Percentiles rank a stretch among this genome's conserved stretches.
Evolutionary conservation across 352 stramenopile species (phyloP).

Genomic region (Aphanomyces astaci): DNA sequence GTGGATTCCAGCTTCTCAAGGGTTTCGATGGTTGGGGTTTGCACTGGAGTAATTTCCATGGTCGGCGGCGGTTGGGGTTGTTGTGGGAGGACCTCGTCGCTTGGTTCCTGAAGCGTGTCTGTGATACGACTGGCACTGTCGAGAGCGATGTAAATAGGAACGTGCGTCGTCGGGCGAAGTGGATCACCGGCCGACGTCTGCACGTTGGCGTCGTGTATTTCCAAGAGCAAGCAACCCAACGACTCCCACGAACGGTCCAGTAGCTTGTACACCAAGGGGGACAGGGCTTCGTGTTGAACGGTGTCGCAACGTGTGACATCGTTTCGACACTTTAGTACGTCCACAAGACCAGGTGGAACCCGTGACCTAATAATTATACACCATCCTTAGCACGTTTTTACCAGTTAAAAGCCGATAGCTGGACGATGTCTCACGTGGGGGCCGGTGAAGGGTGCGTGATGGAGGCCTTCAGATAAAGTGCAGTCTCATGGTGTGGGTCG

Average conservation of each 20-base stretch:
- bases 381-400: too few species aligned
- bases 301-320: neutral
- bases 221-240: constrained; percentile 1
- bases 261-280: neutral
- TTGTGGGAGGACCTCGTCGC: neutral
- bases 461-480: neutral
- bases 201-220: constrained; percentile 16
- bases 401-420: neutral
- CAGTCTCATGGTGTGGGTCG: neutral
- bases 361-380: neutral
- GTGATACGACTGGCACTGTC: neutral
- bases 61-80: neutral
- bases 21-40: neutral
- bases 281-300: neutral
- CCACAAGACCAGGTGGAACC: neutral
- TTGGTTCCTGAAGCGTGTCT: neutral
- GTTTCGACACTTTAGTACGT: neutral
- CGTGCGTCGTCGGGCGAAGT: neutral
- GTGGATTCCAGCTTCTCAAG: neutral
- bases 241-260: constrained; percentile 1
- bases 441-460: neutral
- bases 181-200: too few species aligned
- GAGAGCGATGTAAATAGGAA: neutral
- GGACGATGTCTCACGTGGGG: neutral
- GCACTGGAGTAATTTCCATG: neutral